Evolutionary conservation across 1,139 yeast species (phyloP), one percentile per base, ranked within the genome.

Genomic region (Kodamaea alishanica): DNA sequence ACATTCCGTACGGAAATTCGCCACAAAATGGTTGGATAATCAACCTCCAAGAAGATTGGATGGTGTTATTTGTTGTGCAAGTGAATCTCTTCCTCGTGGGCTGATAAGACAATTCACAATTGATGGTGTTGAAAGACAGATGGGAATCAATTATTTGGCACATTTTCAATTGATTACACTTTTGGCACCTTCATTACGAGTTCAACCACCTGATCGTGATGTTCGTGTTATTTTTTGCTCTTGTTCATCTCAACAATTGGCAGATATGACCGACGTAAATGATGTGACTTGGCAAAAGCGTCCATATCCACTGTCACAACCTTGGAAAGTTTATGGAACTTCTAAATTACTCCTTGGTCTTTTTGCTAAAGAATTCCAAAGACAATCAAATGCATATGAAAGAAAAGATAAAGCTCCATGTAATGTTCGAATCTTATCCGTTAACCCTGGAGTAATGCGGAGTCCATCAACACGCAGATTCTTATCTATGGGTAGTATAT

Each of bases 201-300:
- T 82, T 1, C 98, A 92, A 61, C 95, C 97, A 1, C 88, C 96
- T 0, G 97, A 89, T 59, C 73, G 98, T 50, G 97, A 90, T 55
- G 96, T 92, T 2, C 70, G 97, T 33, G 77, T 92, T 5, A 60
- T 92, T 8, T 50, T 88, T 25, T 76, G 92, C 0, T 75, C 87
- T 1, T 92, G 98, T 60, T 68, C 87, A 42, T 67, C 88, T 6
- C 90, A 86, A 49, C 77, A 87, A 3, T 58, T 85, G 60, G 97
- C 86, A 1, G 73, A 73, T 10, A 56, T 89, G 12, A 3, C 20
- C 20, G 82, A 84, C 45, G 37, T 75, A 4, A 63, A 70, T 23
- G 98, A 92, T 60, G 70, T 89, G 30, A 67, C 87, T 36, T 84
- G 85, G 80, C 68, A 70, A 37, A 56, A 67, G 2, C 74, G 79